phyloP scores from a whole-genome alignment of 768 basidiomycete species.

The Dacryopinax primogenitus region DNA sequence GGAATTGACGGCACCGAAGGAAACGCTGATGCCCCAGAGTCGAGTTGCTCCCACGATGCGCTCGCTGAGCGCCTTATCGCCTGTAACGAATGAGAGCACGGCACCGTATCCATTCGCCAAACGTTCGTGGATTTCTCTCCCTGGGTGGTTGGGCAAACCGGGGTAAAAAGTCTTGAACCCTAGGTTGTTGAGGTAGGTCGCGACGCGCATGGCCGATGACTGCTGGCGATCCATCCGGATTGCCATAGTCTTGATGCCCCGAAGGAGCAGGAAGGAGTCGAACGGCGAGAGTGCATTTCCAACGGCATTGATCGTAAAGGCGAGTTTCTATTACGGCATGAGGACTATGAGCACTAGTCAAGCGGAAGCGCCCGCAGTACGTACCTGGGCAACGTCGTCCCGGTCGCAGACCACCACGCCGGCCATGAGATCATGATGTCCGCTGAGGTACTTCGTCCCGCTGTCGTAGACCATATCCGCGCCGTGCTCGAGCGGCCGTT shows the following conservation, averaged over 20 bases:
- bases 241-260: conserved; percentile 91
- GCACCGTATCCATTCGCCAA: conserved; percentile 88
- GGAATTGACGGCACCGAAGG: conserved; percentile 96
- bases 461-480: conserved; percentile 97
- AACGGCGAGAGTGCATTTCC: conserved; percentile 93
- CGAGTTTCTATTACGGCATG: conserved; percentile 49
- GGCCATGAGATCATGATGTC: conserved; percentile 99
- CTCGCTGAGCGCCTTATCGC: conserved; percentile 79
- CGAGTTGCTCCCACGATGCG: conserved; percentile 83
- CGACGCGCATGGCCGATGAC: conserved; percentile 64
- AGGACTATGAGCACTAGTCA: too few relatives aligned
- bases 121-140: conserved; percentile 74
- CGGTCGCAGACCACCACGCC: conserved; percentile 86
- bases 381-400: conserved; percentile 76
- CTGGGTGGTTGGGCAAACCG: conserved; percentile 69
- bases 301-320: conserved; percentile 81
- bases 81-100: conserved; percentile 89
- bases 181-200: conserved; percentile 66
- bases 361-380: conserved; percentile 16
- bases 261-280: conserved; percentile 89
- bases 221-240: conserved; percentile 94
- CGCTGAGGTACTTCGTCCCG: conserved; percentile 92
- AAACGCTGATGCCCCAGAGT: conserved; percentile 95
- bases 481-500: conserved; percentile 87
- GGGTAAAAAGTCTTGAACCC: conserved; percentile 92